Evolutionary conservation across 257 asterid genomes (phyloP).

Genomic region (Oldenlandia corymbosa): DNA sequence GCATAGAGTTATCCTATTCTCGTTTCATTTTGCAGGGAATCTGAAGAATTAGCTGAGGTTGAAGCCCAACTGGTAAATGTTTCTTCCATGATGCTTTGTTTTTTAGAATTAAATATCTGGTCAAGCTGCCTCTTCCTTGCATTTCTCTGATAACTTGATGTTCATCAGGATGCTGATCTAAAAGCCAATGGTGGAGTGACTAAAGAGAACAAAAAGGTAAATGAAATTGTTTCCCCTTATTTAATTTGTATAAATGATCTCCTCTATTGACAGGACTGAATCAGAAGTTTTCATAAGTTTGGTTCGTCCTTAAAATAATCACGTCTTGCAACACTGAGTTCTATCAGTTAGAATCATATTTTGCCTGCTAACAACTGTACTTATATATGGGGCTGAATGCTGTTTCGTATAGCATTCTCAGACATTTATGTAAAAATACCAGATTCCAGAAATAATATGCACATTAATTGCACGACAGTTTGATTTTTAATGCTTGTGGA

Average conservation of each 20-base stretch:
- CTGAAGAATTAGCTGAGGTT: slow-evolving; percentile 81
- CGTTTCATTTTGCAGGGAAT: slow-evolving; percentile 46
- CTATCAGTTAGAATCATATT: neutral
- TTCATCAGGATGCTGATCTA: slow-evolving; percentile 61
- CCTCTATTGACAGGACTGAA: neutral
- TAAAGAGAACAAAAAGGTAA: slow-evolving; percentile 48
- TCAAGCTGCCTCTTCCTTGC: slow-evolving; percentile 10
- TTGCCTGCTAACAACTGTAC: neutral
- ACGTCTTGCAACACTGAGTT: neutral
- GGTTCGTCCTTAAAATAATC: neutral
- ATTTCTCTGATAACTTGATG: slow-evolving; percentile 26
- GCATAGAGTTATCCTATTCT: slow-evolving; percentile 2
- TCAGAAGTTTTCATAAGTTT: neutral
- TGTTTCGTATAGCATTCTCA: neutral
- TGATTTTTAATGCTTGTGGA: neutral
- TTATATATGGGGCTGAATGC: neutral
- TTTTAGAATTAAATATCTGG: neutral
- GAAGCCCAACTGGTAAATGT: slow-evolving; percentile 83
- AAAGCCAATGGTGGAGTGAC: slow-evolving; percentile 53
- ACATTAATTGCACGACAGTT: neutral
- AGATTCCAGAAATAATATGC: neutral
- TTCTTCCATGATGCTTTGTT: slow-evolving; percentile 1
- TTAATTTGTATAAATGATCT: neutral
- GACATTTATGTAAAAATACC: neutral
- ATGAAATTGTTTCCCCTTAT: neutral